Conservation (phyloP, 192 early-diverging fungal species). For the Radiomyces spectabilis region DNA sequence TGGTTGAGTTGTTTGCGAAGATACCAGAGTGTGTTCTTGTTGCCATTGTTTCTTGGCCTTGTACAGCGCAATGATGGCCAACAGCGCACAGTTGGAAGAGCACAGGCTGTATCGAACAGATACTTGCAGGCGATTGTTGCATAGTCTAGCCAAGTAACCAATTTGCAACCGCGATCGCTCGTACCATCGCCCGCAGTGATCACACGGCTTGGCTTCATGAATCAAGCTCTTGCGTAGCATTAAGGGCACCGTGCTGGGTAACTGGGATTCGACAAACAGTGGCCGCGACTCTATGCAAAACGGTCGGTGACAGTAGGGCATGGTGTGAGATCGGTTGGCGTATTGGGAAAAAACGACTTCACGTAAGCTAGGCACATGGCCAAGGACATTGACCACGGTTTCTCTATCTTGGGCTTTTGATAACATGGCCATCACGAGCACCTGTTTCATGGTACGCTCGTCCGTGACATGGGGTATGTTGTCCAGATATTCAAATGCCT, state of each 20-base stretch:
- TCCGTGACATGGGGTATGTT: too few relatives aligned
- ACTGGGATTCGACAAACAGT: too few relatives aligned
- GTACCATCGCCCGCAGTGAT: conserved; percentile 6
- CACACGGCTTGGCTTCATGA: conserved; percentile 8
- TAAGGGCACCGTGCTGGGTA: conserved; percentile 2
- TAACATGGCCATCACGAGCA: too few relatives aligned
- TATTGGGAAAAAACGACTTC: too few relatives aligned
- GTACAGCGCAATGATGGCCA: not conserved
- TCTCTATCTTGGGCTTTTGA: too few relatives aligned
- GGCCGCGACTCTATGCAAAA: too few relatives aligned
- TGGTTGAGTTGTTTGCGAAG: not conserved
- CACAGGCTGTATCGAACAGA: conserved; percentile 17
- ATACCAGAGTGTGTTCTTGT: not conserved
- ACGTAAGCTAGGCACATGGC: too few relatives aligned
- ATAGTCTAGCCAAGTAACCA: conserved; percentile 8
- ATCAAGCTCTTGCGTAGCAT: not conserved
- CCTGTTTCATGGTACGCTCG: too few relatives aligned
- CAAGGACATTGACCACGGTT: too few relatives aligned
- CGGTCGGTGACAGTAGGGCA: too few relatives aligned
- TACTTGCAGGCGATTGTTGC: conserved; percentile 13
- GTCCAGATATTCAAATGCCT: too few relatives aligned
- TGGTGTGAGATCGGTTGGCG: too few relatives aligned
- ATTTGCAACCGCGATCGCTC: conserved; percentile 2
- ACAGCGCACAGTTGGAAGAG: conserved; percentile 8
- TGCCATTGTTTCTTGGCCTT: conserved; percentile 1